Conservation (phyloP, 441 rosid genomes). For the Theobroma grandiflorum region DNA sequence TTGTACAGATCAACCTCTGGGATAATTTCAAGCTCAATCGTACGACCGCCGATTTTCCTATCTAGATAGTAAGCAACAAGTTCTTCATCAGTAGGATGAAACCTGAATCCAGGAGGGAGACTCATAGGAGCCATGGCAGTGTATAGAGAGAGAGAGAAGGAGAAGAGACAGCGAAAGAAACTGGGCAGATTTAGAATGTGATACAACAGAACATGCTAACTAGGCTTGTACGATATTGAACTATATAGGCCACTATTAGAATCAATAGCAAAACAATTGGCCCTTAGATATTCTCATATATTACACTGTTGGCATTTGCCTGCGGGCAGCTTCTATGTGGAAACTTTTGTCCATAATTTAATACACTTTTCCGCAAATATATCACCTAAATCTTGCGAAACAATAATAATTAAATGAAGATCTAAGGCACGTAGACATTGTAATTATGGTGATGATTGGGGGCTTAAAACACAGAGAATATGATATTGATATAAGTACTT, state of each 20-base stretch:
- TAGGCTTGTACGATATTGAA: conserved; percentile 38
- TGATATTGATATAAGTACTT: neutral
- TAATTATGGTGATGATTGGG: conserved; percentile 18
- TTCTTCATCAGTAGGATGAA: conserved; percentile 90
- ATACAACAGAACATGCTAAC: conserved; percentile 20
- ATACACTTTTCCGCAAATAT: too few relatives aligned
- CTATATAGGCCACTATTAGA: conserved; percentile 52
- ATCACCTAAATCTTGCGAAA: neutral
- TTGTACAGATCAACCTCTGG: conserved; percentile 81
- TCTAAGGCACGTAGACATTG: neutral
- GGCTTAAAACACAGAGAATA: neutral
- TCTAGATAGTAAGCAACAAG: conserved; percentile 81
- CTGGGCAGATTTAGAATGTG: neutral
- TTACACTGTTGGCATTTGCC: conserved; percentile 38
- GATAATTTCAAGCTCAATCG: conserved; percentile 76
- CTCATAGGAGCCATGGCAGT: conserved; percentile 60
- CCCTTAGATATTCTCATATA: conserved; percentile 27
- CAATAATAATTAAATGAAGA: neutral
- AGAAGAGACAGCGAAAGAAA: neutral
- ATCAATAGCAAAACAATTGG: neutral
- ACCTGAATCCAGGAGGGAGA: conserved; percentile 85
- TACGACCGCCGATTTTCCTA: conserved; percentile 64
- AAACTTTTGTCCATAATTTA: neutral
- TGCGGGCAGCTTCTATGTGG: neutral
- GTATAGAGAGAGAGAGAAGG: conserved; percentile 1